Conservation (phyloP, 1,284 basidiomycete genomes). For the Sparassis latifolia region DNA sequence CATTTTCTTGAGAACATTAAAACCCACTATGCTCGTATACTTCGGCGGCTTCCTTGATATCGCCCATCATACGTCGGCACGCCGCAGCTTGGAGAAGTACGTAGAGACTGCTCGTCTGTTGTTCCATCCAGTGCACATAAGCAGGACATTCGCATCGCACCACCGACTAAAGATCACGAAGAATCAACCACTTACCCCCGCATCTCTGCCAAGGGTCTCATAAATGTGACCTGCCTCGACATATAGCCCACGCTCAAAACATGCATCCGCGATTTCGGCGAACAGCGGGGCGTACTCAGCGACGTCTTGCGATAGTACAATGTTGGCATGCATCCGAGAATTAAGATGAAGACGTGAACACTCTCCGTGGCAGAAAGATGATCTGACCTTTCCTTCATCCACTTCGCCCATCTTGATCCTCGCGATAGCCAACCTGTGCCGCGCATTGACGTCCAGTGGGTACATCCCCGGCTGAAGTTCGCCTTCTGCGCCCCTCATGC, state of each 20-base stretch:
- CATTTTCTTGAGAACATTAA: too few relatives aligned
- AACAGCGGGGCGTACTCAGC: constrained; percentile 75
- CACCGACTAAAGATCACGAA: too few relatives aligned
- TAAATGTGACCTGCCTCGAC: constrained; percentile 75
- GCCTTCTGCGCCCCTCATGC: constrained; percentile 18
- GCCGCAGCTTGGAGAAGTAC: constrained; percentile 65
- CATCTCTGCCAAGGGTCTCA: constrained; percentile 65
- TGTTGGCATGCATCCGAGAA: constrained; percentile 65
- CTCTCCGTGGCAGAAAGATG: too few relatives aligned
- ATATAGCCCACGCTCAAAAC: constrained; percentile 70
- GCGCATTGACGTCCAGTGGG: constrained; percentile 68
- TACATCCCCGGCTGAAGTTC: constrained; percentile 49
- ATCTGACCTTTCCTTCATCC: constrained; percentile 74
- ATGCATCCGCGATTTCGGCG: constrained; percentile 79
- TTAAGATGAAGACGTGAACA: too few relatives aligned
- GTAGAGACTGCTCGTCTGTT: constrained; percentile 62
- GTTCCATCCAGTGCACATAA: too few relatives aligned
- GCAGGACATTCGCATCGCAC: too few relatives aligned
- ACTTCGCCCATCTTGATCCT: constrained; percentile 75
- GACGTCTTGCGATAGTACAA: constrained; percentile 67
- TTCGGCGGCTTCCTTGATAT: constrained; percentile 71
- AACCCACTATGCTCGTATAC: constrained; percentile 74
- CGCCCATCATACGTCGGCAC: constrained; percentile 69
- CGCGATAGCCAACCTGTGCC: constrained; percentile 83
- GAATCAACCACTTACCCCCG: constrained; percentile 43